These are phyloP conservation scores for Rhizophlyctis rosea DNA, from an alignment of 192 early-diverging fungal genomes.

Conservation along the genomic window DNA sequence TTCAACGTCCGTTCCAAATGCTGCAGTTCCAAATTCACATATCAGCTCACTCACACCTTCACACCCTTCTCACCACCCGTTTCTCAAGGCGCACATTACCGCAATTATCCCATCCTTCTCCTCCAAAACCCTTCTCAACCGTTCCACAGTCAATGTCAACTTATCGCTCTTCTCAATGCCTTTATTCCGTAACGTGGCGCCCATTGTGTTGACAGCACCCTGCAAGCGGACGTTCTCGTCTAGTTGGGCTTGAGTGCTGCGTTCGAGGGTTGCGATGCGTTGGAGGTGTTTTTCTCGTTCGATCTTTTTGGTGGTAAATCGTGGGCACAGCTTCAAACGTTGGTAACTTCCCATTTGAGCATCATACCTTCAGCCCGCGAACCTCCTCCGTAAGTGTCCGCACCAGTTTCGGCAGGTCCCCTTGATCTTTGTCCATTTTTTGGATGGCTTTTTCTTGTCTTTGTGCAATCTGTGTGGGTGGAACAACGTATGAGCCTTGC, in stretches of 20 bases:
- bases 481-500: too few relatives aligned
- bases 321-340: too few relatives aligned
- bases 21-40: too few relatives aligned
- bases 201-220: not conserved
- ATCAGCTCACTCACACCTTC: not conserved
- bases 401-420: constrained; percentile 27
- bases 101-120: not conserved
- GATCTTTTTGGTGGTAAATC: too few relatives aligned
- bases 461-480: constrained; percentile 9
- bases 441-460: constrained; percentile 31
- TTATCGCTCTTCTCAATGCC: constrained; percentile 5
- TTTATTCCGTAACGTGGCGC: not conserved
- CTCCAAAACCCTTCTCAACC: not conserved
- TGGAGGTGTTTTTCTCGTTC: not conserved
- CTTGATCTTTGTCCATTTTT: constrained; percentile 28
- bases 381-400: constrained; percentile 27
- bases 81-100: not conserved
- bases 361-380: constrained; percentile 22
- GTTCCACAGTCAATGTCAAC: not conserved
- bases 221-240: constrained; percentile 14
- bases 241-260: constrained; percentile 4
- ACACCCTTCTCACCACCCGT: not conserved
- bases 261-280: not conserved
- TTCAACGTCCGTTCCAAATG: constrained; percentile 5
- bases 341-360: too few relatives aligned